These are phyloP conservation scores for Lonicera japonica DNA, from an alignment of 129 eudicot species.

Conservation along the genomic window DNA sequence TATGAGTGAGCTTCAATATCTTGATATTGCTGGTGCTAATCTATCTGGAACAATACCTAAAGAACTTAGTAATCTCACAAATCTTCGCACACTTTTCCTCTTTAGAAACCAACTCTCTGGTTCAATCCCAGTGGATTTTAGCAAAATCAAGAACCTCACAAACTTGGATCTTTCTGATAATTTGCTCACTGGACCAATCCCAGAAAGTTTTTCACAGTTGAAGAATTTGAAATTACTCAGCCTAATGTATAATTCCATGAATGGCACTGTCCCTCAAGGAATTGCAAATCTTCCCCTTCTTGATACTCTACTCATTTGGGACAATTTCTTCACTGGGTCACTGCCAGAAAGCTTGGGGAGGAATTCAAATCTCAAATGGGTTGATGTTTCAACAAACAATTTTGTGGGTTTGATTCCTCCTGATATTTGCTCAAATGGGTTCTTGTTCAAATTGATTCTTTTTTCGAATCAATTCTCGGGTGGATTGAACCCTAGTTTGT, in stretches of 20 bases:
- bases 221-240: constrained; percentile 65
- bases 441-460: constrained; percentile 53
- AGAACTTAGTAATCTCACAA: constrained; percentile 52
- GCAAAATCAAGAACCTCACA: constrained; percentile 43
- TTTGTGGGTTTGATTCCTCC: constrained; percentile 64
- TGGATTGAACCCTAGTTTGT: constrained; percentile 51
- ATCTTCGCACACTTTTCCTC: constrained; percentile 70
- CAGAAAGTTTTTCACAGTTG: constrained; percentile 63
- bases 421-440: constrained; percentile 61
- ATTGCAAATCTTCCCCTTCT: constrained; percentile 65
- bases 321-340: constrained; percentile 66
- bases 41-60: constrained; percentile 74
- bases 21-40: constrained; percentile 89
- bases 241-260: constrained; percentile 73
- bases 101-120: constrained; percentile 71
- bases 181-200: constrained; percentile 68
- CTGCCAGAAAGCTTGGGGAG: constrained; percentile 73
- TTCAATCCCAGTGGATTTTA: constrained; percentile 45
- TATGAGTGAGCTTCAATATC: constrained; percentile 77
- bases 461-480: constrained; percentile 83
- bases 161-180: constrained; percentile 97
- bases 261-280: constrained; percentile 75
- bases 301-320: constrained; percentile 82
- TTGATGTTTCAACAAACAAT: constrained; percentile 86
- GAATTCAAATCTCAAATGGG: constrained; percentile 61